Conservation (phyloP, 805 yeast genomes). For the Candida sanyiensis region DNA sequence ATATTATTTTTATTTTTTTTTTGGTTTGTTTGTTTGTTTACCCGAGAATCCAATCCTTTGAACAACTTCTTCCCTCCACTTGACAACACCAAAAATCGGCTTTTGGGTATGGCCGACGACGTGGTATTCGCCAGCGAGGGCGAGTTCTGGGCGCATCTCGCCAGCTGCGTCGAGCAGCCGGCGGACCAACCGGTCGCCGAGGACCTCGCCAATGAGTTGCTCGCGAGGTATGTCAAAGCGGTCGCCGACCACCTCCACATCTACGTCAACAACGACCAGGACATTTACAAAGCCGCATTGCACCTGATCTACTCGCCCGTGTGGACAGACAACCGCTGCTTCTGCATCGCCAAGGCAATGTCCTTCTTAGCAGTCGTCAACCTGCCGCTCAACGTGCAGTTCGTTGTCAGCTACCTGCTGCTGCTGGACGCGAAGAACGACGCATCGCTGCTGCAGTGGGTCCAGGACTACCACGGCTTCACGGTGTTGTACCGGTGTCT, state of each 20-base stretch:
- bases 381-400: conserved; percentile 32
- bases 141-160: conserved; percentile 21
- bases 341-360: conserved; percentile 45
- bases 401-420: conserved; percentile 38
- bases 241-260: conserved; percentile 24
- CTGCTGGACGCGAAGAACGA: conserved; percentile 41
- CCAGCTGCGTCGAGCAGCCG: conserved; percentile 11
- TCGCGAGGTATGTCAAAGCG: conserved; percentile 20
- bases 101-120: conserved; percentile 17
- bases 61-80: not conserved
- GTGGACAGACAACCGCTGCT: conserved; percentile 35
- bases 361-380: conserved; percentile 36
- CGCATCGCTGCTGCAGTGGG: conserved; percentile 35
- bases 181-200: conserved; percentile 1
- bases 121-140: conserved; percentile 14
- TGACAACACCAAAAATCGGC: not conserved
- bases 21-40: not conserved
- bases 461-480: conserved; percentile 51
- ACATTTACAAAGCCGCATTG: conserved; percentile 32
- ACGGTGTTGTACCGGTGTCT: conserved; percentile 38
- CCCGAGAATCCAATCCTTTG: not conserved
- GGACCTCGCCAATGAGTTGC: conserved; percentile 15
- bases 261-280: conserved; percentile 25
- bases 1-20: no score
- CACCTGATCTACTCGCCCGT: conserved; percentile 28